Base-by-base conservation (phyloP, 2,329 filamentous ascomycete species). In the Monosporascus sp. region DNA sequence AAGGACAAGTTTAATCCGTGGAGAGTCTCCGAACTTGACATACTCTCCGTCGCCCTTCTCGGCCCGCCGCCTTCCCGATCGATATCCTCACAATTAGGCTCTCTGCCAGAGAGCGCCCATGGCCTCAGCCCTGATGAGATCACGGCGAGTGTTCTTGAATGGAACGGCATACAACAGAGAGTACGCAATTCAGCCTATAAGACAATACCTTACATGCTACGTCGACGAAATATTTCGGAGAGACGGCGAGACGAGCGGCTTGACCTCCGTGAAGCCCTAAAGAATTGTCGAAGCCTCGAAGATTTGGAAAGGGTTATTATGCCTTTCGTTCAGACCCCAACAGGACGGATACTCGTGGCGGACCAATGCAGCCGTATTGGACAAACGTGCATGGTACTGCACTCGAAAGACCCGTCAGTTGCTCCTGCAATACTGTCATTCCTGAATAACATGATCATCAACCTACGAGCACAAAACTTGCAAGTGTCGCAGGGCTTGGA, bases 11-110 rank as follows among this genome's bases (percentile, higher is more conserved):
- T 59, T 44, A 63, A 61, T 51, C 57, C 66, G 22, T 75, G 72
- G 72, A 69, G 68, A 37, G 67, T 78, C 38, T 67, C 62, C n/a
- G 65, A 72, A 47, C 62, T 71, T 47, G 77, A 80, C 57, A 55
- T 80, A 22, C 61, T 79, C 50, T 71, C 70, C 9, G 65, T 64
- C 17, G 70, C 73, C 15, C 62, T 79, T 8, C 39, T 56, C 24
- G 57, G 52, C 36, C 15, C 38, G n/a, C 22, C 44, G n/a, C 22
- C 44, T 36, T 24, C 24, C 34, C 15, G 15, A 42, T 42, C 51
- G 18, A 37, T 53, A n/a, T 17, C 50, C 14, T 48, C 22, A 17
- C 25, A 53, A 5, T 15, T 5, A 6, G 44, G 36, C 5, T 31
- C 27, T 8, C 34, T 17, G 20, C 6, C 22, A 9, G 11, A 27